Percentiles rank a stretch among this genome's conserved stretches.
Evolutionary conservation across 176 grass and related monocot genomes (phyloP).

Genomic region (Guadua angustifolia): DNA sequence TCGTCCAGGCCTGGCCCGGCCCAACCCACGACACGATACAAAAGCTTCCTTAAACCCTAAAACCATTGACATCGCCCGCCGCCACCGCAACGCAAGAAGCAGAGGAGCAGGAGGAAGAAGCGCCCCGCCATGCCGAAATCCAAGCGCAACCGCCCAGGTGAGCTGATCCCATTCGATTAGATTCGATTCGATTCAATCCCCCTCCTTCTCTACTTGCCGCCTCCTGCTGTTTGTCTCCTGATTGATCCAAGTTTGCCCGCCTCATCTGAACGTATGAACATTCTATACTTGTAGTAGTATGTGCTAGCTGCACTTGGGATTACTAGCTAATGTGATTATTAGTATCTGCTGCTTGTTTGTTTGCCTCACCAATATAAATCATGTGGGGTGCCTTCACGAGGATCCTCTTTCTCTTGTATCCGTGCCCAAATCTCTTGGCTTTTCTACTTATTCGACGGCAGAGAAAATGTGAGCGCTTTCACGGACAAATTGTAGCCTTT

Average conservation of each 20-base stretch:
- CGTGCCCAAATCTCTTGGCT: not conserved
- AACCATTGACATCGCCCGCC: not conserved
- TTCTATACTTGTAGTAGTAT: too few species aligned
- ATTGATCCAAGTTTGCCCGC: not conserved
- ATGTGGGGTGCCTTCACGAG: too few species aligned
- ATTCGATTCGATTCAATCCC: not conserved
- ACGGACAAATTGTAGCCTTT: not conserved
- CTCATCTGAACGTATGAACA: not conserved
- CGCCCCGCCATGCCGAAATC: conserved; percentile 58
- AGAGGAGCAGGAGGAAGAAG: not conserved
- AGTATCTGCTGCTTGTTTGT: not conserved
- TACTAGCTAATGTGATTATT: too few species aligned
- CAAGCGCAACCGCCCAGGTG: conserved; percentile 62
- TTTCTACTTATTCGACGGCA: not conserved
- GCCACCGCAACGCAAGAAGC: not conserved
- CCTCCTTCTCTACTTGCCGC: not conserved
- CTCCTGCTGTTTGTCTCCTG: not conserved
- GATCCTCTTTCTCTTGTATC: not conserved
- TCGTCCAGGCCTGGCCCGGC: too few species aligned
- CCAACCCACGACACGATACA: too few species aligned
- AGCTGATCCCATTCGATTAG: too few species aligned
- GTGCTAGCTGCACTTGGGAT: not conserved
- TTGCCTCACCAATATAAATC: not conserved
- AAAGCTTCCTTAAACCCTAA: too few species aligned
- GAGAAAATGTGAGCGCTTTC: not conserved